phyloP scores from a whole-genome alignment of 306 rosid species.

The Gastrolobium villosum region DNA sequence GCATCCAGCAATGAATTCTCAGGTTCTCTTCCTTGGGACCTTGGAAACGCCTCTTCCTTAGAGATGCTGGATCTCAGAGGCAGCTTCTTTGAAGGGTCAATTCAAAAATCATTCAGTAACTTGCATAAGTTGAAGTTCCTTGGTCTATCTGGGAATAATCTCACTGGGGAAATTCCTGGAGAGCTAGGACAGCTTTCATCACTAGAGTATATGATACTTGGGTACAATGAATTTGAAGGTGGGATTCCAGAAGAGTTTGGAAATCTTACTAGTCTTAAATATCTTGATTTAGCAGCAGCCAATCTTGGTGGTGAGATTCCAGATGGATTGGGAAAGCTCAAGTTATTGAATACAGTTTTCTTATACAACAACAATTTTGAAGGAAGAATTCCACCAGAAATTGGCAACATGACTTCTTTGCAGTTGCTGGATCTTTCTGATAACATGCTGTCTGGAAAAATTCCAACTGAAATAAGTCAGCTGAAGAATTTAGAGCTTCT shows the following conservation, averaged over 20 bases:
- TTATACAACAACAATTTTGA: conserved; percentile 76
- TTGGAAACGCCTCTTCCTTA: conserved; percentile 76
- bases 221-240: conserved; percentile 87
- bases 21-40: conserved; percentile 76
- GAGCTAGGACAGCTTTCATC: conserved; percentile 82
- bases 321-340: conserved; percentile 67
- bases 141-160: conserved; percentile 92
- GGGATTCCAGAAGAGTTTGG: conserved; percentile 83
- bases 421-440: conserved; percentile 83
- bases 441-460: conserved; percentile 74
- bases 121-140: conserved; percentile 88
- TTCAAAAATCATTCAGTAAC: conserved; percentile 71
- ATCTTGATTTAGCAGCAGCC: conserved; percentile 91
- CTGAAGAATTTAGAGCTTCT: conserved; percentile 81
- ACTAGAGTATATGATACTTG: conserved; percentile 78
- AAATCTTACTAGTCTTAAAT: conserved; percentile 79
- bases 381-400: conserved; percentile 70
- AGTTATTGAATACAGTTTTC: conserved; percentile 73
- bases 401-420: conserved; percentile 68
- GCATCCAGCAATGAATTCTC: conserved; percentile 88
- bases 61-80: conserved; percentile 93
- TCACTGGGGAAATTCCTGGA: conserved; percentile 78
- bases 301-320: conserved; percentile 90
- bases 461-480: conserved; percentile 74
- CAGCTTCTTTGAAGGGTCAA: conserved; percentile 75